These are phyloP conservation scores for Kitagawia praeruptora DNA, from an alignment of 129 eudicot species.

Conservation along the genomic window DNA sequence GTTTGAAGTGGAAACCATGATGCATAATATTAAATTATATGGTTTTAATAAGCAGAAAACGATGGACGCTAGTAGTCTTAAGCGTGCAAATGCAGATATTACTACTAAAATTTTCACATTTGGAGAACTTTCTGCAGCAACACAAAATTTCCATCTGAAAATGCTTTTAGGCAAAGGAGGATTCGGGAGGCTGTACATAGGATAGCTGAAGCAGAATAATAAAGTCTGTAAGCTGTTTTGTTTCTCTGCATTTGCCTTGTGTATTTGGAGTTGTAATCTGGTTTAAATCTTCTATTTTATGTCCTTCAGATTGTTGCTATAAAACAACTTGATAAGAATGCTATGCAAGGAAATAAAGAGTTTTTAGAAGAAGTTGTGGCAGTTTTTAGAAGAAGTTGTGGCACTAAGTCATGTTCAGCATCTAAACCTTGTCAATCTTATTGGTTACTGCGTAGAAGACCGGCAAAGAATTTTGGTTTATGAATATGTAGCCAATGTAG, in stretches of 20 bases:
- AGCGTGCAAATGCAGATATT: no score
- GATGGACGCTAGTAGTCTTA: no score
- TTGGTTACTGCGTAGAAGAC: constrained; percentile 60
- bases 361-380: no score
- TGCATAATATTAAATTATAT: no score
- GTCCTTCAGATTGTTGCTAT: constrained; percentile 40
- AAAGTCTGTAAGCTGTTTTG: neutral
- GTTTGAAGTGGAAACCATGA: no score
- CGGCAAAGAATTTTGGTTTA: constrained; percentile 49
- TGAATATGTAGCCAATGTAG: neutral
- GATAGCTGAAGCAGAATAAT: constrained; percentile 1
- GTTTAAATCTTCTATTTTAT: neutral
- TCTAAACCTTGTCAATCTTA: constrained; percentile 49
- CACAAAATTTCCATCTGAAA: no score
- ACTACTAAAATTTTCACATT: no score
- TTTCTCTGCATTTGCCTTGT: neutral
- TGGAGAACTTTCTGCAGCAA: no score
- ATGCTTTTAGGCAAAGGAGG: neutral
- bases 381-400: constrained; percentile 44
- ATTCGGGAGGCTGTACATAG: constrained; percentile 6
- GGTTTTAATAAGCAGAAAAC: no score
- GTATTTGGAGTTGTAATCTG: neutral
- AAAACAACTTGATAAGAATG: constrained; percentile 56
- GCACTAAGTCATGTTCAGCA: constrained; percentile 46
- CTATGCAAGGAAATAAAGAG: constrained; percentile 47